Conservation (phyloP, 2,329 filamentous ascomycete species). For the Aspergillus sp. region DNA sequence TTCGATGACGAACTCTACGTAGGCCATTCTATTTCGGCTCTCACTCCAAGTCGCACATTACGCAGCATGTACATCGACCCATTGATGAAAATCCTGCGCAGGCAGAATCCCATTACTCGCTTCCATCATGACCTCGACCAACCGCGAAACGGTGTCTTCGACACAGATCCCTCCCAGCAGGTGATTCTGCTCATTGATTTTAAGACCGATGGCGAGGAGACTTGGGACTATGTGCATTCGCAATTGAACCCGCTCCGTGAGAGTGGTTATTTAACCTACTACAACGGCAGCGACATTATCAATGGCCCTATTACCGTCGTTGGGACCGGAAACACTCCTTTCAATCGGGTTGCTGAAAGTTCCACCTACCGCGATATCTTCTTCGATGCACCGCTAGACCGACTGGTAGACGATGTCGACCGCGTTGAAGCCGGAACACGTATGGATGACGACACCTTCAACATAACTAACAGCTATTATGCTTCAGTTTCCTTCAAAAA, state of each 20-base stretch:
- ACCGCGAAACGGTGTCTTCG: slow-evolving; percentile 51
- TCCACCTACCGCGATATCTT: slow-evolving; percentile 54
- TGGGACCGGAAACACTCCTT: slow-evolving; percentile 55
- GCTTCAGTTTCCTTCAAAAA: slow-evolving; percentile 54
- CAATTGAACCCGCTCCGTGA: slow-evolving; percentile 51
- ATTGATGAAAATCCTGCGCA: slow-evolving; percentile 49
- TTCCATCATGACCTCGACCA: slow-evolving; percentile 32
- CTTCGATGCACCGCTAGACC: slow-evolving; percentile 54
- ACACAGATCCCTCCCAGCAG: slow-evolving; percentile 49
- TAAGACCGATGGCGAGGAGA: slow-evolving; percentile 41
- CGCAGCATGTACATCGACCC: slow-evolving; percentile 55
- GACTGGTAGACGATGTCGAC: slow-evolving; percentile 28
- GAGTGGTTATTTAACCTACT: slow-evolving; percentile 52
- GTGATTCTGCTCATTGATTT: slow-evolving; percentile 56
- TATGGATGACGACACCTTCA: slow-evolving; percentile 39
- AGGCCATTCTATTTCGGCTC: slow-evolving; percentile 51
- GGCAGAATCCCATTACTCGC: slow-evolving; percentile 46
- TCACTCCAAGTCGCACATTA: slow-evolving; percentile 51
- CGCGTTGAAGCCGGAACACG: not conserved
- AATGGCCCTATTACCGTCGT: slow-evolving; percentile 54
- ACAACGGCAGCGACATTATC: slow-evolving; percentile 44
- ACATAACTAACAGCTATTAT: slow-evolving; percentile 57
- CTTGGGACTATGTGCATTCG: slow-evolving; percentile 38
- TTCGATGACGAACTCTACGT: slow-evolving; percentile 55
- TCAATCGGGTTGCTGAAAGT: slow-evolving; percentile 48